Percentiles rank a stretch among this genome's conserved stretches.
phyloP scores from a whole-genome alignment of 2,329 filamentous ascomycete species.

The Nannizziopsis barbatae region DNA sequence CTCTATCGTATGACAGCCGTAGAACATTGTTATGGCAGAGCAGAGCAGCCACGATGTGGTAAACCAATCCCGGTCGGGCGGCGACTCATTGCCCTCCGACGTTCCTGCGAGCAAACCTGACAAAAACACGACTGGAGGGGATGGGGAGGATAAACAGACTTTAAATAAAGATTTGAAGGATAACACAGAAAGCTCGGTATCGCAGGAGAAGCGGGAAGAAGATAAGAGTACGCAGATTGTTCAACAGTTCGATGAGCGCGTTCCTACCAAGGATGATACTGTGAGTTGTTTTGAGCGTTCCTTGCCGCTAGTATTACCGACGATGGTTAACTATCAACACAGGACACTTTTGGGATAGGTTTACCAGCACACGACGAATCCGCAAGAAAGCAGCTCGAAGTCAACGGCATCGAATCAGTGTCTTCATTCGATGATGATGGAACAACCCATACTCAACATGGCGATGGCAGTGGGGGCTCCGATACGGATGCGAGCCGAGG shows the following conservation, averaged over 20 bases:
- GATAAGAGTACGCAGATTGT: slow-evolving; percentile 1
- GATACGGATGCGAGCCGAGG: slow-evolving; percentile 53
- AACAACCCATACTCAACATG: slow-evolving; percentile 23
- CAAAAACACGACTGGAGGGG: slow-evolving; percentile 42
- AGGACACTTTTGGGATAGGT: slow-evolving; percentile 6
- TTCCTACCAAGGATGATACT: slow-evolving; percentile 11
- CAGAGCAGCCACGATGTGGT: slow-evolving; percentile 59
- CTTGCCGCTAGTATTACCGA: slow-evolving; percentile 3
- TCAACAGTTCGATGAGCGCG: not conserved
- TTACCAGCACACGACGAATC: slow-evolving; percentile 5
- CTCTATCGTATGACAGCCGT: slow-evolving; percentile 25
- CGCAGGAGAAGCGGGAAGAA: slow-evolving; percentile 8
- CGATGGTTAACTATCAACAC: not conserved
- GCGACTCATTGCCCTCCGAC: slow-evolving; percentile 53
- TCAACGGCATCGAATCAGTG: slow-evolving; percentile 29
- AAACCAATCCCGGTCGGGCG: slow-evolving; percentile 58
- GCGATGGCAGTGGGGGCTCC: slow-evolving; percentile 45
- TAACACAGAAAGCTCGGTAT: slow-evolving; percentile 1
- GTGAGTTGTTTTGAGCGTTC: slow-evolving; percentile 21
- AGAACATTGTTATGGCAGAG: slow-evolving; percentile 61
- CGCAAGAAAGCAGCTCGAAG: slow-evolving; percentile 21
- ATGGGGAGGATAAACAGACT: slow-evolving; percentile 31
- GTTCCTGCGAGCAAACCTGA: slow-evolving; percentile 51
- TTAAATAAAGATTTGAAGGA: slow-evolving; percentile 19
- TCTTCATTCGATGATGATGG: slow-evolving; percentile 32